These are phyloP conservation scores for Stephania japonica DNA, from an alignment of 164 flowering plant genomes.

Conservation along the genomic window DNA sequence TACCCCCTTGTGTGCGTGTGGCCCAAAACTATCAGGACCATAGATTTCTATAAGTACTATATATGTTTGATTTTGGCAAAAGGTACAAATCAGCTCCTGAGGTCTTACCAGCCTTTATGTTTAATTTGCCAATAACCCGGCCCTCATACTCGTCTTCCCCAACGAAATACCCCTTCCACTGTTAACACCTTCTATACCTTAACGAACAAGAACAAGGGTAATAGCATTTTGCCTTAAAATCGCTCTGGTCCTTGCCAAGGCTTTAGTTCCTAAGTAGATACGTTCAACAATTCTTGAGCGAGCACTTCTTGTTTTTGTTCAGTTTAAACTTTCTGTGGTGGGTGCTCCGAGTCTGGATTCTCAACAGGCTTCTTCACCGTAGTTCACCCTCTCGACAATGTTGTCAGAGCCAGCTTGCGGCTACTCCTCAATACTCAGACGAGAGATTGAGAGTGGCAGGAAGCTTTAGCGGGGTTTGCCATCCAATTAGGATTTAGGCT, in stretches of 20 bases:
- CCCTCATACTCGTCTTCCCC: too few relatives aligned
- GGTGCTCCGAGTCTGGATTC: constrained; percentile 36
- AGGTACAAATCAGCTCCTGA: too few relatives aligned
- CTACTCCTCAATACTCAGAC: constrained; percentile 86
- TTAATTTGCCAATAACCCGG: too few relatives aligned
- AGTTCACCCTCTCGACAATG: constrained; percentile 85
- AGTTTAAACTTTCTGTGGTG: constrained; percentile 36
- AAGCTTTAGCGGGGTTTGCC: too few relatives aligned
- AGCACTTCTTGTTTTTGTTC: constrained; percentile 76
- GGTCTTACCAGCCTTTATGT: too few relatives aligned
- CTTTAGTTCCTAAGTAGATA: constrained; percentile 74
- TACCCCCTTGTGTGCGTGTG: too few relatives aligned
- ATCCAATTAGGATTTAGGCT: too few relatives aligned
- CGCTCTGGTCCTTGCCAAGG: constrained; percentile 60
- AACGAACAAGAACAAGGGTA: constrained; percentile 69
- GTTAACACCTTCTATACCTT: too few relatives aligned
- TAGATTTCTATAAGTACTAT: too few relatives aligned
- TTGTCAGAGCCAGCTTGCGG: constrained; percentile 90
- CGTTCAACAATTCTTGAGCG: constrained; percentile 77
- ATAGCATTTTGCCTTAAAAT: constrained; percentile 62
- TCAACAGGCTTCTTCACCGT: constrained; percentile 56
- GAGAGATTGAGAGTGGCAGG: constrained; percentile 72
- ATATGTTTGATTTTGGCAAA: too few relatives aligned
- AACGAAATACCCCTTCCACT: too few relatives aligned
- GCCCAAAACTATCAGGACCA: too few relatives aligned